Evolutionary conservation across 2,329 filamentous ascomycete species (phyloP).

Genomic region (Phaeosphaeria sp.): DNA sequence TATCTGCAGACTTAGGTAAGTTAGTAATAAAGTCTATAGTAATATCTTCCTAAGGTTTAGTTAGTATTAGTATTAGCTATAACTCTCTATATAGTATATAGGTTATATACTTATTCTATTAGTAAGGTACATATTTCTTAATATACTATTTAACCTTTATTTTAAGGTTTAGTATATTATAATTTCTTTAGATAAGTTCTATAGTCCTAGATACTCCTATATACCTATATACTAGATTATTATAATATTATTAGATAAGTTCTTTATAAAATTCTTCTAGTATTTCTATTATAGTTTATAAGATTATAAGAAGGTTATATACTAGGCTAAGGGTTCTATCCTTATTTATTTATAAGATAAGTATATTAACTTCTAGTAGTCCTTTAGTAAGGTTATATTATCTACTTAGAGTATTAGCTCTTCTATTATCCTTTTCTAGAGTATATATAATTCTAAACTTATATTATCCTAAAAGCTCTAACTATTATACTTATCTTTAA

Average conservation of each 20-base stretch:
- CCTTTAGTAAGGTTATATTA: slow-evolving; percentile 2
- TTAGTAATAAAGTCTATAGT: slow-evolving; percentile 4
- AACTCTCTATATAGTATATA: neutral
- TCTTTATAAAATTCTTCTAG: slow-evolving; percentile 4
- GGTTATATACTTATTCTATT: slow-evolving; percentile 8
- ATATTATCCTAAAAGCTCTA: slow-evolving; percentile 1
- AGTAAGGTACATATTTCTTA: slow-evolving; percentile 5
- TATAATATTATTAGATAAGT: too few relatives aligned
- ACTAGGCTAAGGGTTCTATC: neutral
- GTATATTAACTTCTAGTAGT: neutral
- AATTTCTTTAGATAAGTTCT: slow-evolving; percentile 3
- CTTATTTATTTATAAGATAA: slow-evolving; percentile 1
- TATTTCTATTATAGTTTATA: slow-evolving; percentile 1
- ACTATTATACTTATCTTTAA: neutral
- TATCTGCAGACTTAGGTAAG: neutral
- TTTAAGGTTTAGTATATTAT: neutral
- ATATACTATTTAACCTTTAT: slow-evolving; percentile 2
- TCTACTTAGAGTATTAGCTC: slow-evolving; percentile 1
- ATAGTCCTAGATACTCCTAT: too few relatives aligned
- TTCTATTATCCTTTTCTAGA: slow-evolving; percentile 7
- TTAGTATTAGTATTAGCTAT: slow-evolving; percentile 2
- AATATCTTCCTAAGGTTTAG: slow-evolving; percentile 4
- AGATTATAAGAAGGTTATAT: neutral
- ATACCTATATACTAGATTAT: too few relatives aligned
- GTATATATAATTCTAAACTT: slow-evolving; percentile 7